These are phyloP conservation scores for Claviceps quebecensis DNA, from an alignment of 2,329 filamentous ascomycete species.

Conservation along the genomic window DNA sequence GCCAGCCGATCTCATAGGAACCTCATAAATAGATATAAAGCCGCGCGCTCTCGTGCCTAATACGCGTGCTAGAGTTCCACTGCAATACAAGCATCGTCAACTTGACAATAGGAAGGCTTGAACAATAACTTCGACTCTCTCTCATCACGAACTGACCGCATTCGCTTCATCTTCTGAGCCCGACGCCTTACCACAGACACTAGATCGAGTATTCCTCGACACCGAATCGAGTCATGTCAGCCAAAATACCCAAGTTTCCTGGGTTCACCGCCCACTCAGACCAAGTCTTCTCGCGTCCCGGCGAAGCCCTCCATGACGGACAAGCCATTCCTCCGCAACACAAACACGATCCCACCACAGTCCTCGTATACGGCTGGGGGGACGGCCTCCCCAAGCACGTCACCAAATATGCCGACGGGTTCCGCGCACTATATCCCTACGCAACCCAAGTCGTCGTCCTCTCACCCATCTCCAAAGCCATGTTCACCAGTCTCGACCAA, in stretches of 20 bases:
- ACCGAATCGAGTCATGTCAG: not conserved
- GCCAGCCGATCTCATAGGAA: not conserved
- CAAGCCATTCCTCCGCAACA: slow-evolving; percentile 2
- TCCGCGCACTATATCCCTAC: slow-evolving; percentile 33
- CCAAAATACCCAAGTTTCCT: slow-evolving; percentile 17
- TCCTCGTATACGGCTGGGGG: slow-evolving; percentile 44
- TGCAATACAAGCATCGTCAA: too few relatives aligned
- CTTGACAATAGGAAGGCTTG: too few relatives aligned
- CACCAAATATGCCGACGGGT: slow-evolving; percentile 40
- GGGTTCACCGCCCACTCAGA: slow-evolving; percentile 33
- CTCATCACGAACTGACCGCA: not conserved
- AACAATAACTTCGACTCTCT: too few relatives aligned
- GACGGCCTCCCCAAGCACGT: slow-evolving; percentile 41
- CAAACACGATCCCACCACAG: slow-evolving; percentile 25
- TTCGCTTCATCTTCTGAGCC: not conserved
- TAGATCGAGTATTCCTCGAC: too few relatives aligned
- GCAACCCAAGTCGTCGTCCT: slow-evolving; percentile 37
- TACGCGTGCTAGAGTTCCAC: too few relatives aligned
- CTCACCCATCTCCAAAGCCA: slow-evolving; percentile 32
- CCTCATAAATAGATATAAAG: not conserved
- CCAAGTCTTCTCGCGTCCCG: slow-evolving; percentile 31
- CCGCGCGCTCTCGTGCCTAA: not conserved
- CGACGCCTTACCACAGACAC: not conserved
- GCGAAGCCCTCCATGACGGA: slow-evolving; percentile 13
- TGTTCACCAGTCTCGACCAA: slow-evolving; percentile 27